Evolutionary conservation across 495 filamentous ascomycete genomes (phyloP).

Genomic region (Clohesyomyces aquaticus): DNA sequence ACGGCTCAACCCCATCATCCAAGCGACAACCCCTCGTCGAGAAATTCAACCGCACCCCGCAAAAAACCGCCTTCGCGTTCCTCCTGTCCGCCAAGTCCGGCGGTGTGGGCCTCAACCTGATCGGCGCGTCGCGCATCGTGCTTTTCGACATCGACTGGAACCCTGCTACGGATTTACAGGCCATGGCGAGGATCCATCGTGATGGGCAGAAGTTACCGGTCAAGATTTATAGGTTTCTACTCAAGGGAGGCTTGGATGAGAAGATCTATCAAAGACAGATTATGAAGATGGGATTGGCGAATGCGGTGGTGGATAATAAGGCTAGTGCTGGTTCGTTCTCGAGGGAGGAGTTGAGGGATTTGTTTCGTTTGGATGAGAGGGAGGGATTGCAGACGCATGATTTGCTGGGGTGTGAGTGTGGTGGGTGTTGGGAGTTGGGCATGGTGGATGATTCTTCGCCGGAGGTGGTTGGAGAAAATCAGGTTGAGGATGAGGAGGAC

Average conservation of each 20-base stretch:
- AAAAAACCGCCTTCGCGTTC: slow-evolving; percentile 68
- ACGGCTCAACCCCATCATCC: slow-evolving; percentile 68
- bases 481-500: slow-evolving; percentile 38
- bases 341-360: slow-evolving; percentile 67
- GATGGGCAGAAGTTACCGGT: slow-evolving; percentile 75
- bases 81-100: slow-evolving; percentile 79
- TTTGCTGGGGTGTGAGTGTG: slow-evolving; percentile 68
- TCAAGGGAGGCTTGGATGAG: slow-evolving; percentile 75
- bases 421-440: slow-evolving; percentile 57
- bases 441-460: not conserved
- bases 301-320: slow-evolving; percentile 69
- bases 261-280: slow-evolving; percentile 86
- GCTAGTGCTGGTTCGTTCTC: slow-evolving; percentile 64
- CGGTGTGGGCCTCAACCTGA: slow-evolving; percentile 75
- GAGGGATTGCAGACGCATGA: slow-evolving; percentile 70
- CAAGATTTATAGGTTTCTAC: slow-evolving; percentile 74
- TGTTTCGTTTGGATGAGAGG: slow-evolving; percentile 70
- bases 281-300: slow-evolving; percentile 72
- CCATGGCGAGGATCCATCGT: slow-evolving; percentile 83
- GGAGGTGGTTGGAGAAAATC: slow-evolving; percentile 23
- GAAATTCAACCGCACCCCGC: slow-evolving; percentile 68
- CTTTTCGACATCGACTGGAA: slow-evolving; percentile 88
- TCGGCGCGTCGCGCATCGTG: slow-evolving; percentile 74
- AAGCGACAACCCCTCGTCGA: slow-evolving; percentile 78
- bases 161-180: slow-evolving; percentile 77